Evolutionary conservation across 768 basidiomycete genomes (phyloP).

Genomic region (Tulasnella sp.): DNA sequence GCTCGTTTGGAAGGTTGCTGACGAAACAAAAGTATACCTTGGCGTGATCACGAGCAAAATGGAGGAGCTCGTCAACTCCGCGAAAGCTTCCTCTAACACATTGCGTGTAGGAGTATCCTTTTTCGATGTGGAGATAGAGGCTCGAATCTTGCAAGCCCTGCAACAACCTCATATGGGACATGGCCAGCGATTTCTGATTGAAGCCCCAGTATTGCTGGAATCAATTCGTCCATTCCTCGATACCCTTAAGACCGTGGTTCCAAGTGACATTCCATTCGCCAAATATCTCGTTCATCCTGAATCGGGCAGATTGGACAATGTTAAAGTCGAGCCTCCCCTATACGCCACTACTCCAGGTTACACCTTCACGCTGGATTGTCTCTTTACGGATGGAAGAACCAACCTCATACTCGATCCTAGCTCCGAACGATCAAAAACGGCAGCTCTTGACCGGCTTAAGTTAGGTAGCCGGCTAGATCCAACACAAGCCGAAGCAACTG

Average conservation of each 20-base stretch:
- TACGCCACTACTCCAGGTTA: constrained; percentile 46
- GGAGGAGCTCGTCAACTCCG: constrained; percentile 36
- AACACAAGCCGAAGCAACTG: constrained; percentile 56
- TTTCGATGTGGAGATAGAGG: constrained; percentile 46
- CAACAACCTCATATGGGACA: constrained; percentile 6
- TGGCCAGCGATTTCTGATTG: constrained; percentile 34
- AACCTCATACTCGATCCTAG: constrained; percentile 29
- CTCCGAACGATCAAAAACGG: too few species aligned
- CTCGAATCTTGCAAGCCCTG: constrained; percentile 25
- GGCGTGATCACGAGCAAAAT: constrained; percentile 37
- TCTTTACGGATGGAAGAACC: constrained; percentile 38
- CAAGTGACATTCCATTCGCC: constrained; percentile 43
- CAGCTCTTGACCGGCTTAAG: constrained; percentile 37
- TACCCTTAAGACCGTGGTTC: constrained; percentile 39
- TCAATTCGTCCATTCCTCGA: constrained; percentile 56
- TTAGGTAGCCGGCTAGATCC: constrained; percentile 44
- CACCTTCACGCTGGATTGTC: constrained; percentile 39
- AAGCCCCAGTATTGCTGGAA: constrained; percentile 54
- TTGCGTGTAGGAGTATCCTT: constrained; percentile 44
- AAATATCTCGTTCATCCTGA: constrained; percentile 37
- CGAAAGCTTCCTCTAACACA: constrained; percentile 24
- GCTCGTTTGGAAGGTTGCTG: constrained; percentile 42
- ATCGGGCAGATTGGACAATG: constrained; percentile 9
- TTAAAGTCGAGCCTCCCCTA: constrained; percentile 37
- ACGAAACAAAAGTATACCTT: constrained; percentile 39